Evolutionary conservation across 176 grass and related monocot species (phyloP).

Genomic region (Juncus effusus): DNA sequence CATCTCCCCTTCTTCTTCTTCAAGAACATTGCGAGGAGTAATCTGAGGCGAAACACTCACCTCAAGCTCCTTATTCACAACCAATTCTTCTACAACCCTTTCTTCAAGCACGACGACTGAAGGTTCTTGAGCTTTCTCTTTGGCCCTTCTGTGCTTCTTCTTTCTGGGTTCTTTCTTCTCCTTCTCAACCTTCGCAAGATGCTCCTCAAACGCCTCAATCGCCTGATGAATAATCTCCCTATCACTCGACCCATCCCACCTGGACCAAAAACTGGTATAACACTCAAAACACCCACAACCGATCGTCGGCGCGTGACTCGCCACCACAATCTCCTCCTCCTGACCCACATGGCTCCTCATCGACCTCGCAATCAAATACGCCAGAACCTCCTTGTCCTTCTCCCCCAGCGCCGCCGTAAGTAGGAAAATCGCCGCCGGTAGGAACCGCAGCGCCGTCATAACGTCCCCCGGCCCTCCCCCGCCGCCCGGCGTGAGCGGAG

Average conservation of each 20-base stretch:
- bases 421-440: conserved; percentile 39
- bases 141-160: conserved; percentile 26
- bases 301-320: conserved; percentile 42
- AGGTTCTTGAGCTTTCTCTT: conserved; percentile 21
- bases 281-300: conserved; percentile 78
- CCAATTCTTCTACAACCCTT: conserved; percentile 7
- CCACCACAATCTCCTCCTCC: not conserved
- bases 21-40: not conserved
- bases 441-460: conserved; percentile 26
- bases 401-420: conserved; percentile 38
- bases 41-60: not conserved
- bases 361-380: conserved; percentile 62
- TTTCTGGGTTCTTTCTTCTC: conserved; percentile 28
- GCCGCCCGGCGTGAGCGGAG: conserved; percentile 19
- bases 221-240: conserved; percentile 55
- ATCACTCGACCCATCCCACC: conserved; percentile 59
- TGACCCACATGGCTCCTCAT: conserved; percentile 39
- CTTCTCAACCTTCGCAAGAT: conserved; percentile 38
- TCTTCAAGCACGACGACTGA: not conserved
- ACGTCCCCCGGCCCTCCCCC: not conserved
- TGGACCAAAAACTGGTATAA: conserved; percentile 76
- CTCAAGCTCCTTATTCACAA: not conserved
- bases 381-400: conserved; percentile 66
- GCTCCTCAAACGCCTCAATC: conserved; percentile 79
- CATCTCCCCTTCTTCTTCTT: not conserved